Evolutionary conservation across 345 rosid genomes (phyloP).

Genomic region (Eucalyptus melliodora): DNA sequence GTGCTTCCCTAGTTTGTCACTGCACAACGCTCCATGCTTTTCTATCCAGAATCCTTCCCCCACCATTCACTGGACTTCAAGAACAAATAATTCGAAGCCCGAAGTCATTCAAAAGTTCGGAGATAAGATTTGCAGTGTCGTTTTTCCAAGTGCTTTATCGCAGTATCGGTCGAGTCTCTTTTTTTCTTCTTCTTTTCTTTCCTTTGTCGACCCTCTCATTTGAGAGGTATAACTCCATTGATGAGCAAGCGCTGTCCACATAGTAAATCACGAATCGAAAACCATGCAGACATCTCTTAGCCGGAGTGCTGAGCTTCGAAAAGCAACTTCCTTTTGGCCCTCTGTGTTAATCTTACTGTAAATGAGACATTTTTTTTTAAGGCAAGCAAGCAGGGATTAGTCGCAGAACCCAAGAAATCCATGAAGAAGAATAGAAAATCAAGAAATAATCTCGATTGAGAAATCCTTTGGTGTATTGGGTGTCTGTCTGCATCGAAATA

Average conservation of each 20-base stretch:
- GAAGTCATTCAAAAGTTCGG: background rate
- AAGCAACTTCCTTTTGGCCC: background rate
- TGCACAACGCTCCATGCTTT: background rate
- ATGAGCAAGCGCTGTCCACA: background rate
- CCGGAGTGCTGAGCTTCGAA: background rate
- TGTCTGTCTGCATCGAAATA: background rate
- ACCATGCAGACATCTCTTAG: background rate
- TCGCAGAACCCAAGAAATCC: background rate
- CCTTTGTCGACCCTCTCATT: background rate
- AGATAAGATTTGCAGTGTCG: background rate
- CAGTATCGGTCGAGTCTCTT: background rate
- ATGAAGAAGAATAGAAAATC: background rate
- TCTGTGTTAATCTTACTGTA: background rate
- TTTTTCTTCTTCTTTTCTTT: background rate
- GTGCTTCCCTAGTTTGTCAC: background rate
- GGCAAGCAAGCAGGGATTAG: background rate
- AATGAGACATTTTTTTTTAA: background rate
- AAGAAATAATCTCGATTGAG: background rate
- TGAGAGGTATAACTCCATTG: background rate
- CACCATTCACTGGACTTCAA: background rate
- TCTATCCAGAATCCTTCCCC: background rate
- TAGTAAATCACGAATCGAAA: background rate
- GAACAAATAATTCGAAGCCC: background rate
- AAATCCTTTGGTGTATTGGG: background rate
- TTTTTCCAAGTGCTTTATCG: background rate